Evolutionary conservation across 352 stramenopile genomes (phyloP), one percentile per base, ranked within the genome.

Genomic region (Pythium brachiatum): DNA sequence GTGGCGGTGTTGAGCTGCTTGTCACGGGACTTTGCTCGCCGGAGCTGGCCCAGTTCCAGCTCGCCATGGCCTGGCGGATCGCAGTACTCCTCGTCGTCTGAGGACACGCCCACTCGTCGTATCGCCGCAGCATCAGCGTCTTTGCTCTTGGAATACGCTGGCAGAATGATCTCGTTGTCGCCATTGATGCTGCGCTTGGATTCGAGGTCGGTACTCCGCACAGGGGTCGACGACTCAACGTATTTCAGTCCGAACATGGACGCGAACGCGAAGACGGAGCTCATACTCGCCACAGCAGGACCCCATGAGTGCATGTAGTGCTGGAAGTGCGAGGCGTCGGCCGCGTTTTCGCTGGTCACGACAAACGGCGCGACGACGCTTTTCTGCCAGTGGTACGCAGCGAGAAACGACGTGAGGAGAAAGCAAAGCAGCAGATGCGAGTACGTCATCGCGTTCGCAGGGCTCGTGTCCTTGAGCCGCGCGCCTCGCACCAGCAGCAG

Each of bases 331-430:
- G 77, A 74, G 1, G 55, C 54, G 3, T 67, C 53, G 15, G 38
- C 50, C 0, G 66, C 67, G 16, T 64, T 51, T 1, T 26, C 26
- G 1, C 44, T 53, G 11, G 53, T 57, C 9, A 86, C 52, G 20
- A 75, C 68, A 0, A 71, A 59, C 25, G 59, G 70, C 0, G 72
- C 69, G 53, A 90, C 68, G 23, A 88, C 66, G 31, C 80, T 80
- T 69, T 92, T 89, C 47, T 94, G 83, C 76, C 82, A 89, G 43
- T 90, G 81, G 57, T 78, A 89, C 0, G 83, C 83, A 0, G 85
- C 83, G 15, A 92, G 38, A 34, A 90, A 90, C 4, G 81, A 91
- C 2, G 68, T 76, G 15, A 84, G 52, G 1, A 91, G 25, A 38
- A 82, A 94, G 5, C 52, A 64, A 27, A 65, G 56, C 32, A 94